Percentiles rank a stretch among this genome's conserved stretches.
Evolutionary conservation across 2,329 filamentous ascomycete genomes (phyloP).

Genomic region (Fusarium irregulare): DNA sequence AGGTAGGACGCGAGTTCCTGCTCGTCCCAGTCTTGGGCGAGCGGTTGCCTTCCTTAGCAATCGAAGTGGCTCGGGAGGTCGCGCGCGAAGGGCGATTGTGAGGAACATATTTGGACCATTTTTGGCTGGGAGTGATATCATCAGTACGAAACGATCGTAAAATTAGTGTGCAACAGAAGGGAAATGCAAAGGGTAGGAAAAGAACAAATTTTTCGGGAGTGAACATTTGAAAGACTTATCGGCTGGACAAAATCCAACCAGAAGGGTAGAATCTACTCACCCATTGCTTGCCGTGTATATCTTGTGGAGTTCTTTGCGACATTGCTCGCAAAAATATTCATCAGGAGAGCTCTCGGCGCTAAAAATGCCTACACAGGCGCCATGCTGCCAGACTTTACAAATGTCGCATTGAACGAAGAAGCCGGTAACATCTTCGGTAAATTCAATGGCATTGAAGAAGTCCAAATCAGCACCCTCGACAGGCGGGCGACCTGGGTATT

Average conservation of each 20-base stretch:
- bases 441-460: constrained; percentile 68
- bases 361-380: constrained; percentile 96
- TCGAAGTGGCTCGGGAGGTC: constrained; percentile 71
- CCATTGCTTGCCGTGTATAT: constrained; percentile 84
- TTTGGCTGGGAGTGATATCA: constrained; percentile 61
- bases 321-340: constrained; percentile 98
- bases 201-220: neutral
- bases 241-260: neutral
- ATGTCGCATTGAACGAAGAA: constrained; percentile 98
- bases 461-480: constrained; percentile 69
- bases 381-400: constrained; percentile 99
- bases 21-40: constrained; percentile 71
- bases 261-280: constrained; percentile 65
- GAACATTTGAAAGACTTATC: neutral
- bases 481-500: constrained; percentile 87
- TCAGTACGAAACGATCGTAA: constrained; percentile 50
- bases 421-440: constrained; percentile 88
- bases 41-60: constrained; percentile 61
- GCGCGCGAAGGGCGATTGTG: constrained; percentile 67
- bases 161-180: neutral
- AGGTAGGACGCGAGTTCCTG: constrained; percentile 66
- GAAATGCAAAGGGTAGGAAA: neutral
- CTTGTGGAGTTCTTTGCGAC: constrained; percentile 89
- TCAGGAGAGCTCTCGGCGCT: constrained; percentile 93
- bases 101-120: constrained; percentile 74